Conservation (phyloP, 2,329 filamentous ascomycete genomes). For the Colletotrichum scovillei region DNA sequence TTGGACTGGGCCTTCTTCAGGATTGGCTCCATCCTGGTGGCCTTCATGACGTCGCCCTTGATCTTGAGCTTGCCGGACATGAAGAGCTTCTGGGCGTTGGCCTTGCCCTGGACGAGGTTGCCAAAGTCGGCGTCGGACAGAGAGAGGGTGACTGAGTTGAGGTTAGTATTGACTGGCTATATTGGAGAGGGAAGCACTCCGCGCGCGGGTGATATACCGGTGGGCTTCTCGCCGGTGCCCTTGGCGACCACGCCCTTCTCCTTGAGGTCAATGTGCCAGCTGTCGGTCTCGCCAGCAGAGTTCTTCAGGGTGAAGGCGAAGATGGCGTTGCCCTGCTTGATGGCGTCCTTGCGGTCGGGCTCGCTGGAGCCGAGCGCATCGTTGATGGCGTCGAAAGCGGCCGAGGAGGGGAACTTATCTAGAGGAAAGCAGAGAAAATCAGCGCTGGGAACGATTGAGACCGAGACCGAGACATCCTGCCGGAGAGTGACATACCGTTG, state of each 20-base stretch:
- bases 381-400: constrained; percentile 90
- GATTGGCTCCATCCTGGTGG: constrained; percentile 94
- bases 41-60: constrained; percentile 98
- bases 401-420: constrained; percentile 91
- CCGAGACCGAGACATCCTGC: neutral
- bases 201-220: constrained; percentile 67
- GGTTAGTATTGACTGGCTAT: neutral
- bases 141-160: constrained; percentile 77
- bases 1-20: constrained; percentile 87
- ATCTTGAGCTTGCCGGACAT: constrained; percentile 99
- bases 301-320: constrained; percentile 97
- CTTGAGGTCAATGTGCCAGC: constrained; percentile 97
- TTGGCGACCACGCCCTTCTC: constrained; percentile 84
- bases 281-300: constrained; percentile 78
- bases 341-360: constrained; percentile 83
- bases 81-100: constrained; percentile 94
- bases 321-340: constrained; percentile 88
- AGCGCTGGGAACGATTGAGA: neutral
- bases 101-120: constrained; percentile 85
- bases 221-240: constrained; percentile 83
- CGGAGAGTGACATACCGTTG: constrained; percentile 65
- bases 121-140: constrained; percentile 90
- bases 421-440: constrained; percentile 6
- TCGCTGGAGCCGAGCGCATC: constrained; percentile 74
- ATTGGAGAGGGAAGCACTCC: neutral